Evolutionary conservation across 148 eudicot species (phyloP).

Genomic region (Heliosperma pusillum): DNA sequence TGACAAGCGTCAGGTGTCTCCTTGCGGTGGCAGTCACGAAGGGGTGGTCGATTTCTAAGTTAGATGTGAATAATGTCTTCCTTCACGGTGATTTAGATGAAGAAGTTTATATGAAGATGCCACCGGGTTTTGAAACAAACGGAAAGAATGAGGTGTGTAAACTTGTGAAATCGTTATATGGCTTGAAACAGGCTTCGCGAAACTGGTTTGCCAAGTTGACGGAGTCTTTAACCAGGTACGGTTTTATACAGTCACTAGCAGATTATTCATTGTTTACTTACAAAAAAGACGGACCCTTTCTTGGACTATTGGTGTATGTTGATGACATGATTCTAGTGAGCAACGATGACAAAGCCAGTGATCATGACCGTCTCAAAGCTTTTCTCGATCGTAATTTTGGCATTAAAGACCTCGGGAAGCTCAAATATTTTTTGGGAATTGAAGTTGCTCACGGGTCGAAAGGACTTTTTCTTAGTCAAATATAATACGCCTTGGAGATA

Average conservation of each 20-base stretch:
- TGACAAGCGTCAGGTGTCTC: neutral
- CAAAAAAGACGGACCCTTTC: neutral
- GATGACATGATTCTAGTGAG: neutral
- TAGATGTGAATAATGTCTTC: neutral
- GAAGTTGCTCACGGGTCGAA: neutral
- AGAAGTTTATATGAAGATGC: no score
- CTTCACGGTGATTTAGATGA: no score
- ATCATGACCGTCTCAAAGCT: neutral
- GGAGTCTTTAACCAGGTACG: neutral
- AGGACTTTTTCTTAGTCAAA: neutral
- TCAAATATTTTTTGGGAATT: neutral
- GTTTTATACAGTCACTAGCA: neutral
- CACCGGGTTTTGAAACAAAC: neutral
- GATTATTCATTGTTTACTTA: neutral
- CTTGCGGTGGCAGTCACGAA: neutral
- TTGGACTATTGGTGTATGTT: neutral
- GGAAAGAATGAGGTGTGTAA: neutral
- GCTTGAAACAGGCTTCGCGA: neutral
- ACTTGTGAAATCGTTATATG: neutral
- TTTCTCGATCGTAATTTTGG: neutral
- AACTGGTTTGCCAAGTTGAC: neutral
- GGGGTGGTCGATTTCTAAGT: neutral
- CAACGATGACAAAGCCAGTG: neutral
- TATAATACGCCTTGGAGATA: neutral
- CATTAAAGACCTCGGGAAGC: neutral